Conservation (phyloP, 352 stramenopile species). For the Phytophthora ohioensis region DNA sequence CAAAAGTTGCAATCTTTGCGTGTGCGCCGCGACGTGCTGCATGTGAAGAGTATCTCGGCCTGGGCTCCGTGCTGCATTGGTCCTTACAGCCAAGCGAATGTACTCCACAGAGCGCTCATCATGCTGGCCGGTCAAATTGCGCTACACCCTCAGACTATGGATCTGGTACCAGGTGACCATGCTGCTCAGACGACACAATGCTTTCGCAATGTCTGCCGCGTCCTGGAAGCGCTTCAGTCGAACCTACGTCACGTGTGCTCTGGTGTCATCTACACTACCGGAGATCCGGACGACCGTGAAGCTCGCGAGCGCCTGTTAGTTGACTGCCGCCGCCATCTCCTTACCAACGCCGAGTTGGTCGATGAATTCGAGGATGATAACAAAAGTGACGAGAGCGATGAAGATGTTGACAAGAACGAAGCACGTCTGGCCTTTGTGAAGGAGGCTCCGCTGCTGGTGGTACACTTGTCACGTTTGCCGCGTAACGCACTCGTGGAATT, state of each 20-base stretch:
- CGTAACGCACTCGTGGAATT: slow-evolving; percentile 78
- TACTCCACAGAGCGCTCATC: slow-evolving; percentile 91
- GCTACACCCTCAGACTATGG: slow-evolving; percentile 96
- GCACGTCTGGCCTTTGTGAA: slow-evolving; percentile 52
- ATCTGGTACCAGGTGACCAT: slow-evolving; percentile 66
- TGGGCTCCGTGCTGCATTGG: slow-evolving; percentile 99
- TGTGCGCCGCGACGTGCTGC: slow-evolving; percentile 88
- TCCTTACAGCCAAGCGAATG: slow-evolving; percentile 98
- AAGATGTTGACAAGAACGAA: slow-evolving; percentile 76
- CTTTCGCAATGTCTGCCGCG: slow-evolving; percentile 69
- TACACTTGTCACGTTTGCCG: slow-evolving; percentile 77
- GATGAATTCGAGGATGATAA: slow-evolving; percentile 68
- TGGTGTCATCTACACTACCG: slow-evolving; percentile 69
- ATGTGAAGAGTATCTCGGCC: slow-evolving; percentile 96
- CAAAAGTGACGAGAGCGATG: slow-evolving; percentile 81
- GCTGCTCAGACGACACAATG: slow-evolving; percentile 58
- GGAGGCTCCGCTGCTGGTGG: slow-evolving; percentile 61
- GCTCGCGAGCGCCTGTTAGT: slow-evolving; percentile 35
- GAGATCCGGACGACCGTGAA: slow-evolving; percentile 40
- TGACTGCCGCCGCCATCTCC: slow-evolving; percentile 33
- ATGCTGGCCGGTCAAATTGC: slow-evolving; percentile 98
- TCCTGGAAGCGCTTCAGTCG: slow-evolving; percentile 81
- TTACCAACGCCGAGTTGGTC: slow-evolving; percentile 52
- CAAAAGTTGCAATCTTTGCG: slow-evolving; percentile 70
- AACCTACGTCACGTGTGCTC: slow-evolving; percentile 82